Base-by-base conservation (phyloP, 2,329 filamentous ascomycete genomes). In the Alternaria triticina region DNA sequence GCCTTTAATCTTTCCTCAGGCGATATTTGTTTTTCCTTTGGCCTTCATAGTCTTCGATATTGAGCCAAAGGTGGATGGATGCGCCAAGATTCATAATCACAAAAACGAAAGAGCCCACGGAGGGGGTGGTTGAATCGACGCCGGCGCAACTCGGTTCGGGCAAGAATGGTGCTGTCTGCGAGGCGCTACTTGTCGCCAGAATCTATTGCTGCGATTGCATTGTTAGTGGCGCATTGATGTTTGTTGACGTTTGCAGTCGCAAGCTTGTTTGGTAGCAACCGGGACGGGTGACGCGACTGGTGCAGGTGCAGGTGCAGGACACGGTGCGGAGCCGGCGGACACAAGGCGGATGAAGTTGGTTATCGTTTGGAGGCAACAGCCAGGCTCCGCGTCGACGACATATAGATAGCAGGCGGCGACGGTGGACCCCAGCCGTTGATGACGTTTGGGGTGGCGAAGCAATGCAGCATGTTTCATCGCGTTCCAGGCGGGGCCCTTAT, bases 41-140 rank as follows among this genome's bases (percentile, higher is more conserved):
- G n/a, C n/a, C 77, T n/a, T 77, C 77, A 50, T 80, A 80, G 17
- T 73, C 70, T 30, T 64, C 66, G 64, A 82, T 80, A 60, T 83
- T 77, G 79, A 77, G 4, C 78, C 79, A 12, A 81, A 69, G 5
- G 76, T 77, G 15, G 69, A 71, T 77, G 15, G 69, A 71, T 4
- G 80, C 69, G n/a, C 78, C 72, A 68, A 84, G 84, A 64, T 83
- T 83, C 50, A 83, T 76, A 4, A 80, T 77, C 1, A 84, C 79
- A 3, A 80, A 74, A 0, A 84, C 82, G 8, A 83, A 50, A 2
- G 46, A 50, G 27, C 12, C 46, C 25, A 12, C 46, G 25, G 25
- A 25, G n/a, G 23, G n/a, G 46, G 27, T 30, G 17, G 17, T 50
- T 1, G 59, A 33, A 46, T 33, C 33, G 52, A 23, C 59, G 45